Base-by-base conservation (phyloP, 805 yeast species). In the Grigorovia humatica region DNA sequence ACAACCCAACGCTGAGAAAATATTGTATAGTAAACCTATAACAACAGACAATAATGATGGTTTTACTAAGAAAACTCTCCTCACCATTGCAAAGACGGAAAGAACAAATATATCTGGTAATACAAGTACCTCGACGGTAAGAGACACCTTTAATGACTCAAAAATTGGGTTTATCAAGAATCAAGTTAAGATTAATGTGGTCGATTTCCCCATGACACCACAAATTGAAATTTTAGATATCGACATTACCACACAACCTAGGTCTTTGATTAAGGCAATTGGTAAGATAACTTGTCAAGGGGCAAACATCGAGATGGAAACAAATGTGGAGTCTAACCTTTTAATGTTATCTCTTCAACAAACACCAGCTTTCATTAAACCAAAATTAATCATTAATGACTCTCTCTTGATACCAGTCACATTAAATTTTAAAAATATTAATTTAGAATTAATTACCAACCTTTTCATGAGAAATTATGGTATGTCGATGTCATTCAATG, bases 401-500 rank as follows among this genome's bases (percentile, higher is more conserved):
- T 67, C 70, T 1, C 66, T 68, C 44, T 58, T 61, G 11, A 63
- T 68, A 9, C 71, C 71, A 4, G 67, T 68, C 4, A 64, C 65
- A 4, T 64, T 68, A 65, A 62, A 64, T 3, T 68, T 68, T 52
- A 59, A 60, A 19, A 60, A 62, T 20, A 65, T 67, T 40, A 59
- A 60, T 20, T 55, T 68, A 41, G 70, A 68, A 50, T 67, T 70
- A 1, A 68, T 68, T 17, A 61, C 66, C 9, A 67, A 68, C 53
- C 58, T 65, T 1, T 66, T 65, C 51, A 64, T 66, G 44, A 62
- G 65, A 53, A 59, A 64, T 44, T 59, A 62, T 19, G 68, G 70
- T 15, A 55, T 68, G 8, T 65, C 69, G 23, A 59, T 68, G 15
- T 65, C 70, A n/a, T 68, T 68, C 53, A 68, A 68, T 52, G 71